A percentile compares a stretch with the other conserved stretches of the same genome.
Conservation (phyloP, 164 flowering plant species). For the Umbilicus rupestris region DNA sequence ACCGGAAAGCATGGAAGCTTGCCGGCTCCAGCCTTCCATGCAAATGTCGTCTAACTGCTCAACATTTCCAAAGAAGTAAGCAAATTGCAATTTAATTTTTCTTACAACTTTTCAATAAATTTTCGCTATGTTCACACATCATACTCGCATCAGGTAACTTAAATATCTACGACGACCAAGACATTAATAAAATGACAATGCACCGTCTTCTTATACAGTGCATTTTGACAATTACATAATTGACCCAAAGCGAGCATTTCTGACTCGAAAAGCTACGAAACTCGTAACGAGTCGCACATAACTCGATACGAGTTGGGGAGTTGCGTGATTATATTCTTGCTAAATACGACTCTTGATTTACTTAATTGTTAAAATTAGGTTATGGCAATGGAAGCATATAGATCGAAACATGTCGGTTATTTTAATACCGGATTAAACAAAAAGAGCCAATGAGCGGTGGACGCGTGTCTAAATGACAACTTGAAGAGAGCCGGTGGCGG, state of each 20-base stretch:
- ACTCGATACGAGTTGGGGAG: background rate
- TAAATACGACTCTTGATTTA: background rate
- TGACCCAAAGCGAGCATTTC: no score
- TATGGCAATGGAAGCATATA: background rate
- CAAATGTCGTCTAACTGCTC: background rate
- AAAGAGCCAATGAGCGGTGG: background rate
- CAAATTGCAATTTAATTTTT: background rate
- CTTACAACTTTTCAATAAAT: no score
- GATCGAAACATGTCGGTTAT: background rate
- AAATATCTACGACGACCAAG: no score
- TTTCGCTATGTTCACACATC: no score
- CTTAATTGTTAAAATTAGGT: background rate
- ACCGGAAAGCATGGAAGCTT: slow-evolving; percentile 5
- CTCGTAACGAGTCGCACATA: background rate
- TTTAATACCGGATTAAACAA: background rate
- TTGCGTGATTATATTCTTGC: background rate
- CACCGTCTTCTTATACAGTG: no score
- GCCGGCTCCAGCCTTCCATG: slow-evolving; percentile 6
- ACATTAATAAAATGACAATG: no score
- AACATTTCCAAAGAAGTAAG: background rate
- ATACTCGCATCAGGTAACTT: no score
- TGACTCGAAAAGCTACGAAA: no score
- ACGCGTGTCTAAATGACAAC: background rate
- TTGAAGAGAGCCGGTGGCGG: background rate
- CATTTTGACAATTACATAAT: no score